Conservation (phyloP, 1,284 basidiomycete genomes). For the Lentinula novae-zelandiae region DNA sequence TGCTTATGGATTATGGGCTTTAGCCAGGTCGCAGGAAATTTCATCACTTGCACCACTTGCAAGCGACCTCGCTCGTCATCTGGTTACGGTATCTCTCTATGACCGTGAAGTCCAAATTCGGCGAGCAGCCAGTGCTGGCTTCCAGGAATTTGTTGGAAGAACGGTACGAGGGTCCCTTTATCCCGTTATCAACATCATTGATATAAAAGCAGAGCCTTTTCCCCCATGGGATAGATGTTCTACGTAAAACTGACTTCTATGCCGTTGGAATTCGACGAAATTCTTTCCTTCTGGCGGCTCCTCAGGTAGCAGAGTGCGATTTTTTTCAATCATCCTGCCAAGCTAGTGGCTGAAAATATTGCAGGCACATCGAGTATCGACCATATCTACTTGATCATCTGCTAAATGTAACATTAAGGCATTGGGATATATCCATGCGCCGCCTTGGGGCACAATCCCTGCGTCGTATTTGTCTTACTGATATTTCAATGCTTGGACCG, state of each 20-base stretch:
- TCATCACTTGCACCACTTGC: conserved; percentile 63
- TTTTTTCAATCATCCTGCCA: not conserved
- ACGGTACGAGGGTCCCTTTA: conserved; percentile 51
- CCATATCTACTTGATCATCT: conserved; percentile 72
- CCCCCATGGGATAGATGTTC: conserved; percentile 90
- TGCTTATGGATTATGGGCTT: conserved; percentile 92
- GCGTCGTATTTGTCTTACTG: conserved; percentile 60
- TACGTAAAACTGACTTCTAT: conserved; percentile 93
- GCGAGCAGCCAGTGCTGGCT: conserved; percentile 96
- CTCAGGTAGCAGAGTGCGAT: conserved; percentile 80
- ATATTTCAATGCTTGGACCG: conserved; percentile 52
- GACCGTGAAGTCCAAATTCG: conserved; percentile 95
- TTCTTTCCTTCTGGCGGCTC: conserved; percentile 81
- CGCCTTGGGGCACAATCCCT: conserved; percentile 79
- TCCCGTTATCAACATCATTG: conserved; percentile 8
- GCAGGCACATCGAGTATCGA: conserved; percentile 71
- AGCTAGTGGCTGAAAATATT: conserved; percentile 12
- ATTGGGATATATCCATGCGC: conserved; percentile 89
- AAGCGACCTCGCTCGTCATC: conserved; percentile 58
- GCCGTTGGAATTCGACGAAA: conserved; percentile 84
- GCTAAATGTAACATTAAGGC: conserved; percentile 71
- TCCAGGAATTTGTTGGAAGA: conserved; percentile 95
- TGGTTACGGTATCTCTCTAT: conserved; percentile 80
- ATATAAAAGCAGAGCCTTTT: conserved; percentile 65
- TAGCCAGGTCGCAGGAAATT: conserved; percentile 75